These are phyloP conservation scores for Botrytis galanthina DNA, from an alignment of 2,329 filamentous ascomycete genomes.

Conservation along the genomic window DNA sequence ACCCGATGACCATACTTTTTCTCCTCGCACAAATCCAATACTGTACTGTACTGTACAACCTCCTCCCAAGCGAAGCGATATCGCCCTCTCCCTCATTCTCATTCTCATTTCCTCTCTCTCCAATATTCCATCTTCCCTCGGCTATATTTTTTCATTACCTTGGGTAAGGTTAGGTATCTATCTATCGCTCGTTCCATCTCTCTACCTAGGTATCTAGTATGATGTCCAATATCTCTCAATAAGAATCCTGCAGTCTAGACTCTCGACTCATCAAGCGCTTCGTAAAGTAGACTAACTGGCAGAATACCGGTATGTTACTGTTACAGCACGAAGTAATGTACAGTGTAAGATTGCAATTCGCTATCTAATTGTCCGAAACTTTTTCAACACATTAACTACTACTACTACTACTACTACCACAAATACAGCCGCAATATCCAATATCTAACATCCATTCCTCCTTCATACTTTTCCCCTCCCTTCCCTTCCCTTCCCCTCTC, in stretches of 20 bases:
- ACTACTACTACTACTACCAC: not conserved
- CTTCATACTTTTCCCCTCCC: not conserved
- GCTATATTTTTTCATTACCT: not conserved
- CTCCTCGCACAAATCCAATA: too few relatives aligned
- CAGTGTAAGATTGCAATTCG: too few relatives aligned
- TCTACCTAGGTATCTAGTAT: too few relatives aligned
- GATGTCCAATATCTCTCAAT: too few relatives aligned
- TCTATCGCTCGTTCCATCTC: too few relatives aligned
- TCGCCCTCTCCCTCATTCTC: not conserved
- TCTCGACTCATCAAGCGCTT: too few relatives aligned
- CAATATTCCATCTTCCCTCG: too few relatives aligned
- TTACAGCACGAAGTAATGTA: too few relatives aligned
- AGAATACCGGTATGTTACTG: not conserved
- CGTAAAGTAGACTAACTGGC: too few relatives aligned
- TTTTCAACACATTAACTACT: not conserved
- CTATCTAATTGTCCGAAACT: not conserved
- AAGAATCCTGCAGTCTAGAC: too few relatives aligned
- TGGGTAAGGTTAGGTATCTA: not conserved
- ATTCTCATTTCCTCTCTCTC: not conserved
- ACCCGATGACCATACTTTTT: not conserved
- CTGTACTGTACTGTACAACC: not conserved
- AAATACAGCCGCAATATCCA: not conserved
- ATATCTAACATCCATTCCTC: not conserved
- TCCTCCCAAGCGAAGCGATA: not conserved
- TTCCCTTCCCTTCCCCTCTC: not conserved